These are phyloP conservation scores for Saturnispora zaruensis DNA, from an alignment of 805 yeast species.

Conservation along the genomic window DNA sequence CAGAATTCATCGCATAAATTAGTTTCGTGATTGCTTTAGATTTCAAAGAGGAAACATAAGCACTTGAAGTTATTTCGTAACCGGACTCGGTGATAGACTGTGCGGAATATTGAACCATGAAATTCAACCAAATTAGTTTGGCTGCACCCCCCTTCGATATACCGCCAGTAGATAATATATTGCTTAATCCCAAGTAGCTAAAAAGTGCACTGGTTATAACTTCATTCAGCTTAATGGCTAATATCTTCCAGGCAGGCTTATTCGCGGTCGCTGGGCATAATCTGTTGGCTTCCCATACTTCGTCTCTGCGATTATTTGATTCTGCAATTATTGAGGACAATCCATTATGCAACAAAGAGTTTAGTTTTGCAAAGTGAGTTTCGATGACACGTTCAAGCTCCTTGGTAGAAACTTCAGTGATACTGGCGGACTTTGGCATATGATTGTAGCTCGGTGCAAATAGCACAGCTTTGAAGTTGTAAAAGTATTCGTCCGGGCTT, in stretches of 20 bases:
- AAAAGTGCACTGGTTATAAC: not conserved
- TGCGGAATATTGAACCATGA: slow-evolving; percentile 5
- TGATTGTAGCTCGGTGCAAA: slow-evolving; percentile 52
- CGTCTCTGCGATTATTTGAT: slow-evolving; percentile 21
- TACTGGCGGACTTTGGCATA: slow-evolving; percentile 24
- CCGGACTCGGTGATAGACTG: not conserved
- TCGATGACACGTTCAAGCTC: slow-evolving; percentile 25
- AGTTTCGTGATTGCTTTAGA: not conserved
- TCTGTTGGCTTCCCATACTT: slow-evolving; percentile 4
- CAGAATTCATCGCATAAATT: slow-evolving; percentile 2
- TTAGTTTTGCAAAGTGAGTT: slow-evolving; percentile 20
- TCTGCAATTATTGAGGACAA: slow-evolving; percentile 23
- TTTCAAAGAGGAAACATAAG: not conserved
- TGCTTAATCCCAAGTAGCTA: not conserved
- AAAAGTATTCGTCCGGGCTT: slow-evolving; percentile 33
- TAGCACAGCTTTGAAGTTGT: slow-evolving; percentile 55
- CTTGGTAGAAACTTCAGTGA: slow-evolving; percentile 23
- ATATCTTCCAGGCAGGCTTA: not conserved
- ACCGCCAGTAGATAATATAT: not conserved
- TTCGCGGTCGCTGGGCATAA: not conserved
- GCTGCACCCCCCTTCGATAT: slow-evolving; percentile 7
- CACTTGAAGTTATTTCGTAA: slow-evolving; percentile 3
- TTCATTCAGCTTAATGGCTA: not conserved
- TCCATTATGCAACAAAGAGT: slow-evolving; percentile 25
- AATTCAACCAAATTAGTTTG: slow-evolving; percentile 8